Evolutionary conservation across 2,329 filamentous ascomycete species (phyloP).

Genomic region (Colletotrichum nymphaeae): DNA sequence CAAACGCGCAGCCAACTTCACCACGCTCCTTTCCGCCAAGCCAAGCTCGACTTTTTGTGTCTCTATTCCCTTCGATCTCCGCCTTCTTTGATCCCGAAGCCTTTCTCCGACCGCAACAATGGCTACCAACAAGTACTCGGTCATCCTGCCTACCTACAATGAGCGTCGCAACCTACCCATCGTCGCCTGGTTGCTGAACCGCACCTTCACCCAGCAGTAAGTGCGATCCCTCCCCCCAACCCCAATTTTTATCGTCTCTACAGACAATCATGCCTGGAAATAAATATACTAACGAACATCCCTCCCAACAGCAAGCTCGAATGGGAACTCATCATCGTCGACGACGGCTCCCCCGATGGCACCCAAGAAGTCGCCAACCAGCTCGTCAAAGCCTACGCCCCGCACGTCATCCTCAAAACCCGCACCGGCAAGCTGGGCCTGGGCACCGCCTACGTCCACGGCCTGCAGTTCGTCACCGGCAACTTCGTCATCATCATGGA

Average conservation of each 20-base stretch:
- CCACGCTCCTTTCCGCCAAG: slow-evolving; percentile 42
- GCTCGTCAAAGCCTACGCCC: slow-evolving; percentile 85
- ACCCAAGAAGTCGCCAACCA: slow-evolving; percentile 92
- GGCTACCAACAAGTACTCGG: slow-evolving; percentile 84
- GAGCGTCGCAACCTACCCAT: slow-evolving; percentile 97
- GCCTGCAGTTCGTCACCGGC: slow-evolving; percentile 87
- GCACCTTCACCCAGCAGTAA: slow-evolving; percentile 90
- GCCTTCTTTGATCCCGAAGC: slow-evolving; percentile 40
- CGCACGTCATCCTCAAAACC: slow-evolving; percentile 85
- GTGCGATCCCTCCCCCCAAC: slow-evolving; percentile 40
- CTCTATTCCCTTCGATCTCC: neutral
- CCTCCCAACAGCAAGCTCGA: slow-evolving; percentile 77
- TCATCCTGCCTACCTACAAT: slow-evolving; percentile 98
- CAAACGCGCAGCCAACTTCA: slow-evolving; percentile 35
- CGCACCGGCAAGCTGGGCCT: slow-evolving; percentile 97
- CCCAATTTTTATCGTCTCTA: too few species aligned
- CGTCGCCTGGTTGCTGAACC: slow-evolving; percentile 92
- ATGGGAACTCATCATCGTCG: slow-evolving; percentile 98
- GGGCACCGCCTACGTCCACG: slow-evolving; percentile 95
- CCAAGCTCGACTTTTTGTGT: neutral
- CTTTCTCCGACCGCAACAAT: slow-evolving; percentile 45
- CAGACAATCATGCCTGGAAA: too few species aligned
- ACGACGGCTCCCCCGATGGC: slow-evolving; percentile 97
- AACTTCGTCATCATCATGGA: slow-evolving; percentile 99
- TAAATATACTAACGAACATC: neutral